phyloP scores from a whole-genome alignment of 2,329 filamentous ascomycete genomes.

The Akanthomyces uredinophilus region DNA sequence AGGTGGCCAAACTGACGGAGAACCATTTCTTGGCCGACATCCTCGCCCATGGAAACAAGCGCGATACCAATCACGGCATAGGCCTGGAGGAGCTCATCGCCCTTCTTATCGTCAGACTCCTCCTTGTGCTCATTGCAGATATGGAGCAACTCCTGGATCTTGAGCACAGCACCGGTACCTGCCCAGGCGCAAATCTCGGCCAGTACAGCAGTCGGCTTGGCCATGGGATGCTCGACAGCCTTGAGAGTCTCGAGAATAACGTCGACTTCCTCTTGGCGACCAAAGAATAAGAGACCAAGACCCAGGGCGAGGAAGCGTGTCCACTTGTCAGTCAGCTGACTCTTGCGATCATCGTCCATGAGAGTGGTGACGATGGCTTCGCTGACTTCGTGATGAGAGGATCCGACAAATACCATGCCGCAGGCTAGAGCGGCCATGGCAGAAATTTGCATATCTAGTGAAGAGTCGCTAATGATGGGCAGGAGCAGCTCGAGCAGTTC shows the following conservation, averaged over 20 bases:
- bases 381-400: conserved; percentile 83
- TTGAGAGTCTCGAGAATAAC: conserved; percentile 95
- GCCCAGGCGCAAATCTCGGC: conserved; percentile 98
- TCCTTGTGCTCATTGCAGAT: conserved; percentile 98
- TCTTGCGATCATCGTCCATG: conserved; percentile 86
- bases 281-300: conserved; percentile 89
- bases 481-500: conserved; percentile 80
- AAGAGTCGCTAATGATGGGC: conserved; percentile 80
- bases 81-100: conserved; percentile 89
- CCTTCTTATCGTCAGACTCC: conserved; percentile 89
- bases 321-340: conserved; percentile 96
- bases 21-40: conserved; percentile 98
- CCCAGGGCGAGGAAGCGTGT: conserved; percentile 93
- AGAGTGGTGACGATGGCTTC: conserved; percentile 89
- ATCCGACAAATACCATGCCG: conserved; percentile 88
- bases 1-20: conserved; percentile 94
- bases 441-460: conserved; percentile 87
- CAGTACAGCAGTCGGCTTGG: conserved; percentile 88
- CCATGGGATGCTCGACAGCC: conserved; percentile 94
- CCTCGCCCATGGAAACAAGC: conserved; percentile 95
- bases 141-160: conserved; percentile 94
- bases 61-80: conserved; percentile 94
- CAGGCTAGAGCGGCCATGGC: conserved; percentile 92
- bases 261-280: conserved; percentile 96
- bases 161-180: conserved; percentile 91